These are phyloP conservation scores for Boletus rex-veris DNA, from an alignment of 768 basidiomycete genomes.

Conservation along the genomic window DNA sequence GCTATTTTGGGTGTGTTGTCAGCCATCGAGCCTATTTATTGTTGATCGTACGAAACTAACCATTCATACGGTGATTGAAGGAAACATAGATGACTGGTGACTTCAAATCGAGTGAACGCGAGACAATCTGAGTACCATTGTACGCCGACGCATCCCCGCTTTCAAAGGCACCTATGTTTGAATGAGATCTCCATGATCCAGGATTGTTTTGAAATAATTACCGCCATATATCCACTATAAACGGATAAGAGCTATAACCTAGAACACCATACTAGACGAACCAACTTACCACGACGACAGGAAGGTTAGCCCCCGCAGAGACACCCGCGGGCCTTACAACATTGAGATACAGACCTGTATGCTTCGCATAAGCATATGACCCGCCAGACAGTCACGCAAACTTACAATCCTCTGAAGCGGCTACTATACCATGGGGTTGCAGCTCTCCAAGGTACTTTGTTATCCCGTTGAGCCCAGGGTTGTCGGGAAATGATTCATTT, in stretches of 20 bases:
- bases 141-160: neutral
- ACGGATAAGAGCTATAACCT: neutral
- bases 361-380: neutral
- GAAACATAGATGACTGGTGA: neutral
- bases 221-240: neutral
- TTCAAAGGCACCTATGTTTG: conserved; percentile 10
- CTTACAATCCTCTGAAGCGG: conserved; percentile 18
- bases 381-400: neutral
- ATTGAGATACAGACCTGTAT: conserved; percentile 25
- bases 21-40: neutral
- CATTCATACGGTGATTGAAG: conserved; percentile 9
- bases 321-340: conserved; percentile 6
- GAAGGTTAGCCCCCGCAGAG: conserved; percentile 10
- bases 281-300: conserved; percentile 20
- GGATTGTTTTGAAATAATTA: neutral
- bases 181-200: neutral
- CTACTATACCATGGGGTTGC: neutral
- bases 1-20: conserved; percentile 9
- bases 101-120: conserved; percentile 12
- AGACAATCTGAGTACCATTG: conserved; percentile 21
- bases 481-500: neutral
- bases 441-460: conserved; percentile 2
- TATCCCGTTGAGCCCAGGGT: neutral
- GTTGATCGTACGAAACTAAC: conserved; percentile 2
- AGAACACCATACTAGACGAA: neutral